phyloP scores from a whole-genome alignment of 345 rosid species.

The Rhodomyrtus tomentosa region DNA sequence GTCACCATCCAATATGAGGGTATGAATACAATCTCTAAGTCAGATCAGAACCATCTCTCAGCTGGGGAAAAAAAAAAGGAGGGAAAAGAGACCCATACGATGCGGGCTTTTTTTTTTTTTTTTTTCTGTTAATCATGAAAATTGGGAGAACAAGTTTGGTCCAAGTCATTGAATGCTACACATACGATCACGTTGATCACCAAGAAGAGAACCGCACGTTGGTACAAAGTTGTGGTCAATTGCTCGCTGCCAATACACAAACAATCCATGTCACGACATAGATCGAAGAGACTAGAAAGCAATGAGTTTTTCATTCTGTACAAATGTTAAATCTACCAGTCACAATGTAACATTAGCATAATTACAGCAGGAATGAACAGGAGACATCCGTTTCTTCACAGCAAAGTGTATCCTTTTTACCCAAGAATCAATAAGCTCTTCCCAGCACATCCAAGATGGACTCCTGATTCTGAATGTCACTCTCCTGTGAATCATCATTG shows the following conservation, averaged over 20 bases:
- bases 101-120: too few species aligned
- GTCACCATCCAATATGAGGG: not conserved
- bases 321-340: not conserved
- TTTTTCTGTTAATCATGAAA: not conserved
- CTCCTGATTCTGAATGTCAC: conserved; percentile 14
- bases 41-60: not conserved
- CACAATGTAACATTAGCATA: not conserved
- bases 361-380: not conserved
- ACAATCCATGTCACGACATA: not conserved
- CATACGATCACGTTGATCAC: not conserved
- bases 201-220: not conserved
- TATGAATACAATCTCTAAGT: not conserved
- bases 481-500: conserved; percentile 33
- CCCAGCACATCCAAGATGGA: conserved; percentile 18
- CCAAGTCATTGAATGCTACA: not conserved
- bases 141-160: not conserved
- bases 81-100: too few species aligned
- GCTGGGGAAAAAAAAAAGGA: too few species aligned
- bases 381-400: not conserved
- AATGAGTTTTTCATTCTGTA: not conserved
- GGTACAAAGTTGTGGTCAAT: not conserved
- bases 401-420: not conserved
- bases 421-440: not conserved
- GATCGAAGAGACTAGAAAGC: not conserved
- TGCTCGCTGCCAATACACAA: not conserved